phyloP scores from a whole-genome alignment of 176 grass and related monocot genomes.

The Ananas comosus region DNA sequence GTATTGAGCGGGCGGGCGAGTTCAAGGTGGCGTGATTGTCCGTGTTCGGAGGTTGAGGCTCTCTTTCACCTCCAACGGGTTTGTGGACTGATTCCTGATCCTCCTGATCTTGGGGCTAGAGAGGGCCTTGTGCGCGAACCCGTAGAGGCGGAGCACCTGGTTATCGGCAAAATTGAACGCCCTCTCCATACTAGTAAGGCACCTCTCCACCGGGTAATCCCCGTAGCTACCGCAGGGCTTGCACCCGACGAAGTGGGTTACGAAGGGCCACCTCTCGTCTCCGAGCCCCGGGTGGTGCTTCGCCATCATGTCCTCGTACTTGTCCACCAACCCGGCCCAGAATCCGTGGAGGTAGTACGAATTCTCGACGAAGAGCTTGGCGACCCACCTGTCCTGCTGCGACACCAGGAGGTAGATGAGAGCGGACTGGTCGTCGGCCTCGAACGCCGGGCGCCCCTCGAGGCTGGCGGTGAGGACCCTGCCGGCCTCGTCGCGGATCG shows the following conservation, averaged over 20 bases:
- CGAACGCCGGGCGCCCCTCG: constrained; percentile 55
- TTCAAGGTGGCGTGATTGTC: constrained; percentile 1
- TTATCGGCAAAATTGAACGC: constrained; percentile 85
- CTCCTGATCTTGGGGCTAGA: constrained; percentile 40
- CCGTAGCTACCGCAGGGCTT: constrained; percentile 75
- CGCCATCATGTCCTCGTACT: constrained; percentile 58
- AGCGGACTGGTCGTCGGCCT: constrained; percentile 93
- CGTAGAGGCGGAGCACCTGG: constrained; percentile 69
- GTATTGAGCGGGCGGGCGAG: background rate
- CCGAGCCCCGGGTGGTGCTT: constrained; percentile 36
- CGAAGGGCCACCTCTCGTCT: constrained; percentile 67
- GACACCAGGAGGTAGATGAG: constrained; percentile 69
- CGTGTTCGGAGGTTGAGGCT: constrained; percentile 36
- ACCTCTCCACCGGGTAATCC: constrained; percentile 51
- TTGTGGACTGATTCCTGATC: constrained; percentile 39
- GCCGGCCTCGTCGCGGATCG: constrained; percentile 51
- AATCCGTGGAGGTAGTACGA: constrained; percentile 78
- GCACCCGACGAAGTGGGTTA: constrained; percentile 94
- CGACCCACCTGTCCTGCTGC: constrained; percentile 46
- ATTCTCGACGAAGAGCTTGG: constrained; percentile 59
- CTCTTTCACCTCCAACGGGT: constrained; percentile 42
- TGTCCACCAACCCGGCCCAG: constrained; percentile 61
- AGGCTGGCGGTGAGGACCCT: constrained; percentile 50
- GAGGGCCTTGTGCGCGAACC: constrained; percentile 58
- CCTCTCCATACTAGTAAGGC: constrained; percentile 58